Evolutionary conservation across 2,329 filamentous ascomycete genomes (phyloP), one percentile per base, ranked within the genome.

Genomic region (Aspergillus brasiliensis): DNA sequence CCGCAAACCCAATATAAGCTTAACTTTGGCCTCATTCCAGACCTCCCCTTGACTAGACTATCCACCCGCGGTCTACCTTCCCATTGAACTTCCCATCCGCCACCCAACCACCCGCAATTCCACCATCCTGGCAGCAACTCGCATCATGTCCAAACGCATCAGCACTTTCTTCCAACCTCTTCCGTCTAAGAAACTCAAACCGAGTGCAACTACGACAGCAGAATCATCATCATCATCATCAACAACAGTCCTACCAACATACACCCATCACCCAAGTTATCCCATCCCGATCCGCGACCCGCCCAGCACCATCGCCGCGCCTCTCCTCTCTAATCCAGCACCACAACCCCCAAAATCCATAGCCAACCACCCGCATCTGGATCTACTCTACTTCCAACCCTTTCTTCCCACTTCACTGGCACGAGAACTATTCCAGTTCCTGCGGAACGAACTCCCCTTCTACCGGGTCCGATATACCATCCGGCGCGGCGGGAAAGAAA

Each of bases 401-500:
- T 93, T 90, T 64, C 82, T 93, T 3, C 83, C 88, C 0, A 76
- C 80, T 2, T 73, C 81, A 11, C 79, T 85, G 10, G 80, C 85
- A 19, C 80, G 81, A 3, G 79, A 84, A 3, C 74, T 92, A 0
- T 94, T 93, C 73, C 77, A 86, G 13, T 92, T 92, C 69, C 81
- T 94, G 1, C 85, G 91, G 1, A 75, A 80, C n/a, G 83, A 89
- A 61, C 76, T 94, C 1, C 89, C 89, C 8, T 93, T 92, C 75
- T 91, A 92, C 68, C 83, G 89, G 55, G 90, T 92, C 3, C 83
- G 86, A 66, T 92, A 92, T 68, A 86, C 82, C 31, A 91, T 92
- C 68, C 88, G 86, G 56, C 84, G 91, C 7, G 86, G 86, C 3
- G 82, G 84, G 1, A 74, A 84, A 1, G 83, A 87, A 57, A 89